Conservation (phyloP, 345 rosid species). For the Balakata baccata region DNA sequence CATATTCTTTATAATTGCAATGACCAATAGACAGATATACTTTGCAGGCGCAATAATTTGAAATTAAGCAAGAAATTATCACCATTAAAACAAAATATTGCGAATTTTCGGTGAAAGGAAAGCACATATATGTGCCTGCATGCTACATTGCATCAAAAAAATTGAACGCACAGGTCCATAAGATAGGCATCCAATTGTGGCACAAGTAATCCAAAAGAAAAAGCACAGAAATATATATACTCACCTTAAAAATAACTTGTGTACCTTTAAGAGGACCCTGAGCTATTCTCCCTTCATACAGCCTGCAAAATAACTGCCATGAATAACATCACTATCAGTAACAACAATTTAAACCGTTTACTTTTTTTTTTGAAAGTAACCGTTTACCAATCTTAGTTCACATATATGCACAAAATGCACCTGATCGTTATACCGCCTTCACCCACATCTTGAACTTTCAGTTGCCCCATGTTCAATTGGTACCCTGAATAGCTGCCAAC, state of each 20-base stretch:
- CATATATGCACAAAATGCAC: slow-evolving; percentile 27
- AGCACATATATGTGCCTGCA: not conserved
- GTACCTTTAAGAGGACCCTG: slow-evolving; percentile 71
- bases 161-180: not conserved
- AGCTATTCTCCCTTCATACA: slow-evolving; percentile 86
- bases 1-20: slow-evolving; percentile 4
- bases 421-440: slow-evolving; percentile 88
- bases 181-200: not conserved
- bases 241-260: slow-evolving; percentile 70
- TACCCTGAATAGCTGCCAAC: slow-evolving; percentile 60
- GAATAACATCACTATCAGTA: slow-evolving; percentile 31
- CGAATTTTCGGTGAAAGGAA: not conserved
- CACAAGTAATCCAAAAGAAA: not conserved
- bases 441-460: slow-evolving; percentile 75
- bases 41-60: not conserved
- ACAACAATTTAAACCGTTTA: slow-evolving; percentile 10
- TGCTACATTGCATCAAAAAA: not conserved
- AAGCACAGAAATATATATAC: not conserved
- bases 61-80: not conserved
- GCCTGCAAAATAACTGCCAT: slow-evolving; percentile 71
- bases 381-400: not conserved
- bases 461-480: slow-evolving; percentile 44
- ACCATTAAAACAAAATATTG: not conserved
- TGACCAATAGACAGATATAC: not conserved
- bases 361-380: not conserved